Conservation (phyloP, 352 stramenopile species). For the Phytopythium helicoides region DNA sequence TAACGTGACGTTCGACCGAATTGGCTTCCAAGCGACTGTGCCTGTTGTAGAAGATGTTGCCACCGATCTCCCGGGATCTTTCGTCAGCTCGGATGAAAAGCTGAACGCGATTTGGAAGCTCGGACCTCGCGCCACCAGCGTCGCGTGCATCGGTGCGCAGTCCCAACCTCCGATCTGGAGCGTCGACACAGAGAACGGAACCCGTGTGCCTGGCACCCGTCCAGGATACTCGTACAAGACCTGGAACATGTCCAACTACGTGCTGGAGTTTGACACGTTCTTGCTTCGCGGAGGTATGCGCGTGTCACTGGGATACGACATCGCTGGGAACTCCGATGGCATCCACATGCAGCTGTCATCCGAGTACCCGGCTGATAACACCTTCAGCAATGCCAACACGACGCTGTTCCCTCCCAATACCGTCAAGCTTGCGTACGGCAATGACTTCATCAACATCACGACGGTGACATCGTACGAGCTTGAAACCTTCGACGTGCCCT, state of each 20-base stretch:
- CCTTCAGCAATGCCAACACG: conserved; percentile 24
- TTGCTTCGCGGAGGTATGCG: conserved; percentile 17
- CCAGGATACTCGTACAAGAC: conserved; percentile 23
- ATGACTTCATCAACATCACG: conserved; percentile 26
- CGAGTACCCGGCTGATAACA: conserved; percentile 22
- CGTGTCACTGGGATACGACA: conserved; percentile 20
- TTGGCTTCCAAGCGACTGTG: conserved; percentile 21
- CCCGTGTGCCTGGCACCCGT: conserved; percentile 22
- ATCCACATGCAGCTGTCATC: conserved; percentile 32
- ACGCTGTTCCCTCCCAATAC: conserved; percentile 25
- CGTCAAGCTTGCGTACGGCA: conserved; percentile 18
- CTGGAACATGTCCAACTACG: conserved; percentile 26
- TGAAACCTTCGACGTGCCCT: conserved; percentile 34
- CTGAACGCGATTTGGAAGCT: conserved; percentile 31
- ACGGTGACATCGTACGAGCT: conserved; percentile 24
- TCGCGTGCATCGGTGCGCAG: conserved; percentile 18
- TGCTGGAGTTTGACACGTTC: conserved; percentile 21
- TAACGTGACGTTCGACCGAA: conserved; percentile 18
- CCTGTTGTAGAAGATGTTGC: conserved; percentile 23
- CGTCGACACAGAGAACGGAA: conserved; percentile 21
- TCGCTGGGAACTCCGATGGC: conserved; percentile 20
- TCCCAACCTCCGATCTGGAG: conserved; percentile 25
- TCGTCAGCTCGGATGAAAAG: conserved; percentile 26
- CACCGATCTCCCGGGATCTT: conserved; percentile 16
- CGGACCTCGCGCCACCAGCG: conserved; percentile 16